These are phyloP conservation scores for Podosphaera xanthii DNA, from an alignment of 2,329 filamentous ascomycete genomes.

Conservation along the genomic window DNA sequence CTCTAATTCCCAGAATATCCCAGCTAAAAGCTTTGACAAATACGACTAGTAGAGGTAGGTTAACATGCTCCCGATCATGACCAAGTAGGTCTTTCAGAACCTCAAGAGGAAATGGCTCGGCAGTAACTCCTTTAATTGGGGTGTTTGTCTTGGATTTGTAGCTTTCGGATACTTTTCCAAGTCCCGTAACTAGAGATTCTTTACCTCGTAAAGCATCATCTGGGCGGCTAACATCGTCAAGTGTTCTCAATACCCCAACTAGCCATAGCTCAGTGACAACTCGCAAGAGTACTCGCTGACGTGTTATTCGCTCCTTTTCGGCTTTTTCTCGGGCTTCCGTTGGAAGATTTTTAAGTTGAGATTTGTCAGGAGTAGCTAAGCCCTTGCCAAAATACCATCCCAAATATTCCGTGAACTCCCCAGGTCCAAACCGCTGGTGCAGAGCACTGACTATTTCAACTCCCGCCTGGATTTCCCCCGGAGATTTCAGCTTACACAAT, in stretches of 20 bases:
- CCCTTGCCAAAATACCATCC: constrained; percentile 85
- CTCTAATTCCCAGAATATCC: constrained; percentile 72
- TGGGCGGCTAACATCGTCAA: constrained; percentile 41
- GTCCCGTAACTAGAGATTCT: constrained; percentile 21
- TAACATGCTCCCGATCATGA: constrained; percentile 78
- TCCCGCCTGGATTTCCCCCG: constrained; percentile 75
- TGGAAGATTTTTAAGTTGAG: constrained; percentile 51
- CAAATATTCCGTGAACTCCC: constrained; percentile 75
- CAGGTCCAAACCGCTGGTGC: constrained; percentile 79
- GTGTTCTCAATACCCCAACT: constrained; percentile 62
- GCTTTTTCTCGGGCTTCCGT: constrained; percentile 78
- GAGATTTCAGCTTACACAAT: constrained; percentile 71
- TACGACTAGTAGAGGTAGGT: constrained; percentile 73
- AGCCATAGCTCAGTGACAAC: constrained; percentile 95
- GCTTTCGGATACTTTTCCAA: constrained; percentile 35
- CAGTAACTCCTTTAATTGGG: constrained; percentile 37
- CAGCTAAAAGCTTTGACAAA: constrained; percentile 94
- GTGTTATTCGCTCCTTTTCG: constrained; percentile 74
- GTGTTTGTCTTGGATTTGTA: constrained; percentile 30
- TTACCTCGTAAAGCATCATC: constrained; percentile 34
- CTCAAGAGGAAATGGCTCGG: constrained; percentile 87
- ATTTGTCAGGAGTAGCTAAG: constrained; percentile 74
- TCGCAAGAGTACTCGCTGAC: constrained; percentile 67
- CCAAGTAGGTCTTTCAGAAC: constrained; percentile 93
- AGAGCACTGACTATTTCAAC: constrained; percentile 88